phyloP scores from a whole-genome alignment of 2,329 filamentous ascomycete genomes.

The Fusarium sp. region DNA sequence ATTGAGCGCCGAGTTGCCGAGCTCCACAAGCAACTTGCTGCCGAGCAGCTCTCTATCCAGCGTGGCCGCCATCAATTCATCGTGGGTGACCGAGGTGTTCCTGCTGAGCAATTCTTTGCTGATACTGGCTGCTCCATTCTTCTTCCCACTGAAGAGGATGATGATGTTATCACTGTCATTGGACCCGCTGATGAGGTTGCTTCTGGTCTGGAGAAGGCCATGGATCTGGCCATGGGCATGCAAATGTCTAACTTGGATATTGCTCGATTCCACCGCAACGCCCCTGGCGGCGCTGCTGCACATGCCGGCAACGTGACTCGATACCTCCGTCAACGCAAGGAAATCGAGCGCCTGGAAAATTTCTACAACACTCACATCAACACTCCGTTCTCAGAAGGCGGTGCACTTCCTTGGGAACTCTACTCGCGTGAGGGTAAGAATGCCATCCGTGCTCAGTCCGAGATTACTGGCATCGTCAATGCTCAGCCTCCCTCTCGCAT shows the following conservation, averaged over 20 bases:
- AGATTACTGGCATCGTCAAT: conserved; percentile 79
- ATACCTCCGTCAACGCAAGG: conserved; percentile 84
- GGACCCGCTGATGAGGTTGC: conserved; percentile 81
- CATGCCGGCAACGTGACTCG: conserved; percentile 90
- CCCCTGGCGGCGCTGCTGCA: conserved; percentile 75
- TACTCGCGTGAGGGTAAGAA: conserved; percentile 90
- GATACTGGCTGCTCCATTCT: conserved; percentile 93
- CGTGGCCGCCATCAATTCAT: conserved; percentile 95
- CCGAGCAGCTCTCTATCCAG: conserved; percentile 85
- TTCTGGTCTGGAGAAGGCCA: conserved; percentile 81
- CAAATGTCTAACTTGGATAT: conserved; percentile 86
- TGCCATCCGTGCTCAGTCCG: conserved; percentile 77
- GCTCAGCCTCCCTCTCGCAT: conserved; percentile 80
- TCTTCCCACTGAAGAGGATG: conserved; percentile 80
- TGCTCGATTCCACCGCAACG: conserved; percentile 80
- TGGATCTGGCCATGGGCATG: conserved; percentile 90
- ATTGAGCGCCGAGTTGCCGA: conserved; percentile 84
- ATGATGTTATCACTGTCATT: conserved; percentile 86
- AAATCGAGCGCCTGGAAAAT: conserved; percentile 85
- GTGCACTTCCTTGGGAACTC: conserved; percentile 84
- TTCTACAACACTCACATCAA: conserved; percentile 89
- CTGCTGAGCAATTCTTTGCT: conserved; percentile 86
- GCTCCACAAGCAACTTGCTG: conserved; percentile 78
- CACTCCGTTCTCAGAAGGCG: conserved; percentile 76
- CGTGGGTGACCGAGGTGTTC: conserved; percentile 83